A percentile compares a stretch with the other conserved stretches of the same genome.
Conservation (phyloP, 495 filamentous ascomycete species). For the Melanomma pulvis-pyrius region DNA sequence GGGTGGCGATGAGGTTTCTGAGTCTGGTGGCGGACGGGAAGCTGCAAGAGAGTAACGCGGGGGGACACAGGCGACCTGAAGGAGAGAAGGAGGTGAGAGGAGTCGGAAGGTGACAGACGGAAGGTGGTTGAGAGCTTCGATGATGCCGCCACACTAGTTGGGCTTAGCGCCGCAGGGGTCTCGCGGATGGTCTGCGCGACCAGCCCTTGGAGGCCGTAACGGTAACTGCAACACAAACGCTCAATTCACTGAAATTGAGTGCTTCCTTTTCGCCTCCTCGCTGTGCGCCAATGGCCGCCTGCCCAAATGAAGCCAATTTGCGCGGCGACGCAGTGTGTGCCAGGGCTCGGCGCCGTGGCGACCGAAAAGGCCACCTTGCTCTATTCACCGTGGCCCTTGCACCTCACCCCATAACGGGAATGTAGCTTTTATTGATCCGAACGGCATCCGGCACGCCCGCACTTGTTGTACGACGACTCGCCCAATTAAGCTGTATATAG, state of each 20-base stretch:
- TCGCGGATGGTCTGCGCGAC: neutral
- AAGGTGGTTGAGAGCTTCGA: neutral
- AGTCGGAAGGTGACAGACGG: neutral
- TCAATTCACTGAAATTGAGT: neutral
- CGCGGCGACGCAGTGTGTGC: neutral
- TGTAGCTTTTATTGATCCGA: neutral
- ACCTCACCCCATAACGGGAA: neutral
- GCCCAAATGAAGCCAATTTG: slow-evolving; percentile 18
- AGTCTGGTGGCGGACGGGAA: neutral
- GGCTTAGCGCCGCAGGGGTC: neutral
- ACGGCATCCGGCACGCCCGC: neutral
- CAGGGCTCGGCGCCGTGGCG: neutral
- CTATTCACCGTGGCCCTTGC: neutral
- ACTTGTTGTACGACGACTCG: neutral
- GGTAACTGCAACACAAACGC: neutral
- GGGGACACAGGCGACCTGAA: neutral
- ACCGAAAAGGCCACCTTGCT: neutral
- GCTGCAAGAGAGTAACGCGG: neutral
- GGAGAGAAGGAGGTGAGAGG: neutral
- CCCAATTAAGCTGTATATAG: neutral
- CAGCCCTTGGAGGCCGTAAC: neutral
- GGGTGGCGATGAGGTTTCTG: neutral
- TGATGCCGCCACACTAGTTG: neutral
- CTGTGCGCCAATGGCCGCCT: slow-evolving; percentile 9
- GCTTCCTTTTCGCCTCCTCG: neutral